These are phyloP conservation scores for Annulohypoxylon stygium DNA, from an alignment of 495 filamentous ascomycete genomes.

Conservation along the genomic window DNA sequence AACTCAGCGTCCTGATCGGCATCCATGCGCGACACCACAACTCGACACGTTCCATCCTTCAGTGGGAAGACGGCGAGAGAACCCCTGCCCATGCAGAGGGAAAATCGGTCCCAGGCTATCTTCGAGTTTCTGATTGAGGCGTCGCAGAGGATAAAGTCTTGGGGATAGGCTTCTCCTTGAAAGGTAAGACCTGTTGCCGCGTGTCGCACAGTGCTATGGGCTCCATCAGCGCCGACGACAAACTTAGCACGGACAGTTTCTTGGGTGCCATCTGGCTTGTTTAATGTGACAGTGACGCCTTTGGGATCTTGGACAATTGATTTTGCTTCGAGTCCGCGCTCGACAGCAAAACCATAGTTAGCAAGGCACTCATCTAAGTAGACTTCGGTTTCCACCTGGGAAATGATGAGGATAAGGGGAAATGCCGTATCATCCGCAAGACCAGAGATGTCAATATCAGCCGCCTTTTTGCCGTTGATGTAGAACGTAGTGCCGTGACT, in stretches of 20 bases:
- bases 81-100: constrained; percentile 39
- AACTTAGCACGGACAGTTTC: constrained; percentile 55
- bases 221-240: constrained; percentile 62
- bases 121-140: constrained; percentile 39
- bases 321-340: constrained; percentile 52
- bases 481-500: constrained; percentile 43
- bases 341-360: constrained; percentile 52
- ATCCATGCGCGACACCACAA: constrained; percentile 36
- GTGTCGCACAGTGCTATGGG: constrained; percentile 58
- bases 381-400: constrained; percentile 58
- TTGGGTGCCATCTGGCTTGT: constrained; percentile 34
- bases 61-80: constrained; percentile 44
- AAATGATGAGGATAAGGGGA: constrained; percentile 55
- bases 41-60: constrained; percentile 39
- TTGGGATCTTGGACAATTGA: constrained; percentile 52
- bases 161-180: constrained; percentile 57
- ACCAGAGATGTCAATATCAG: constrained; percentile 51
- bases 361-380: constrained; percentile 56
- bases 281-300: constrained; percentile 52
- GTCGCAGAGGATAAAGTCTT: constrained; percentile 63
- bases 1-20: constrained; percentile 15
- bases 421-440: constrained; percentile 55
- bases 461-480: constrained; percentile 44
- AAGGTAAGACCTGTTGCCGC: constrained; percentile 54
- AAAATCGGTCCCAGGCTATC: constrained; percentile 37